Evolutionary conservation across 2,329 filamentous ascomycete species (phyloP).

Genomic region (Colletotrichum filicis): DNA sequence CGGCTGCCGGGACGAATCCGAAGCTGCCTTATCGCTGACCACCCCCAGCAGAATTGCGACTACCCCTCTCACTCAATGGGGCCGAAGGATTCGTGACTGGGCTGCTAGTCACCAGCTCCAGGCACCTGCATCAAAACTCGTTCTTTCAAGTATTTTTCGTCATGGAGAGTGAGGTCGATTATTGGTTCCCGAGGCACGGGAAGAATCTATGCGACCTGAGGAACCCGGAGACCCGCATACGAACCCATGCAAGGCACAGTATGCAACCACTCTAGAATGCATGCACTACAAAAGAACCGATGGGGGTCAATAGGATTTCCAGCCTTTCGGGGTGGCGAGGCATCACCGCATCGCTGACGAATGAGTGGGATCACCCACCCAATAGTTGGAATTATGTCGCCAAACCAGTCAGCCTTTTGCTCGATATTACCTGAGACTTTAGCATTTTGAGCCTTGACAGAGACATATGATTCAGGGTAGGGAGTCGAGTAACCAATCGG

Average conservation of each 20-base stretch:
- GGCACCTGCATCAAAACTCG: background rate
- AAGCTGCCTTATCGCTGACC: slow-evolving; percentile 22
- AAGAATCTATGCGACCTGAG: background rate
- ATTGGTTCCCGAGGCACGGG: background rate
- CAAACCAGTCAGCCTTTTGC: background rate
- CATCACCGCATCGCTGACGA: background rate
- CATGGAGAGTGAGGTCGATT: background rate
- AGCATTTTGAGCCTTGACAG: background rate
- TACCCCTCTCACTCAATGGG: background rate
- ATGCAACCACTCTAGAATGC: background rate
- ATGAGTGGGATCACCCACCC: background rate
- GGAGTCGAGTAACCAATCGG: background rate
- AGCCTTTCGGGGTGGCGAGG: background rate
- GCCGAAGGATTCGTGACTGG: slow-evolving; percentile 15
- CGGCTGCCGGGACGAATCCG: background rate
- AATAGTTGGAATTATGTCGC: background rate
- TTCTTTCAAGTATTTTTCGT: background rate
- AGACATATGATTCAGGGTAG: background rate
- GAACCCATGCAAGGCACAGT: slow-evolving; percentile 27
- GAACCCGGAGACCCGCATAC: background rate
- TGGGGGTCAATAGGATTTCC: background rate
- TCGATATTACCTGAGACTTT: background rate
- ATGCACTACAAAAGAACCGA: slow-evolving; percentile 16
- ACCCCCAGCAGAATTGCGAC: background rate
- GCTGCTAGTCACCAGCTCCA: background rate